Evolutionary conservation across 176 grass and related monocot species (phyloP), one percentile per base, ranked within the genome.

Genomic region (Eragrostis nindensis): DNA sequence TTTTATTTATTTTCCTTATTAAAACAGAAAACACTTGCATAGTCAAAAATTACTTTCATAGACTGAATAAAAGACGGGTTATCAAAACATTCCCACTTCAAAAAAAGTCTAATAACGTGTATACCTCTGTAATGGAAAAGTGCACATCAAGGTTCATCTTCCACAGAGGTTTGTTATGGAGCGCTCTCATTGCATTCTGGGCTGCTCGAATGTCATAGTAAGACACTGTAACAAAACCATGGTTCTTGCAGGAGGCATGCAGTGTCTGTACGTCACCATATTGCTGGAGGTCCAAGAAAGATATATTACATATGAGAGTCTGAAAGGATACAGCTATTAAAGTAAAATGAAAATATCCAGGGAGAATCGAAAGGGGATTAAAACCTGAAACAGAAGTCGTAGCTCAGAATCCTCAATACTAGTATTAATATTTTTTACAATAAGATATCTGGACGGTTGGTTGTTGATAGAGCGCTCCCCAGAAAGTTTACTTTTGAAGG

Each of bases 201-300:
- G 88, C 88, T 73, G 88, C 70, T 81, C 88, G 80, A 49, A 90
- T 88, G 62, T 94, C 91, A 88, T 90, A 88, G 70, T 90, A 94
- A 77, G 88, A 90, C 40, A 94, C 89, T 22, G 65, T 90, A 39
- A 91, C 83, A 83, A 86, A 88, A 70, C 86, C 92, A 68, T 65
- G 74, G 50, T 86, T 76, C 55, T 94, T 94, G 83, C 62, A 94
- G 54, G 86, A 76, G 17, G 88, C 88, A 30, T 83, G 55, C 30
- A 94, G 86, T n/a, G 62, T 81, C 38, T 79, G 82, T 45, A 94
- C 50, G 22, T 91, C 92, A 52, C 88, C 92, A 83, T 88, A 94
- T 94, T 94, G 79, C 92, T 94, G 83, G 52, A 55, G 32, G 56
- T 48, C 25, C 59, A 77, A 11, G 56, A 76, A 83, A 45, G 9